Evolutionary conservation across 768 basidiomycete species (phyloP), one percentile per base, ranked within the genome.

Genomic region (Floccularia luteovirens): DNA sequence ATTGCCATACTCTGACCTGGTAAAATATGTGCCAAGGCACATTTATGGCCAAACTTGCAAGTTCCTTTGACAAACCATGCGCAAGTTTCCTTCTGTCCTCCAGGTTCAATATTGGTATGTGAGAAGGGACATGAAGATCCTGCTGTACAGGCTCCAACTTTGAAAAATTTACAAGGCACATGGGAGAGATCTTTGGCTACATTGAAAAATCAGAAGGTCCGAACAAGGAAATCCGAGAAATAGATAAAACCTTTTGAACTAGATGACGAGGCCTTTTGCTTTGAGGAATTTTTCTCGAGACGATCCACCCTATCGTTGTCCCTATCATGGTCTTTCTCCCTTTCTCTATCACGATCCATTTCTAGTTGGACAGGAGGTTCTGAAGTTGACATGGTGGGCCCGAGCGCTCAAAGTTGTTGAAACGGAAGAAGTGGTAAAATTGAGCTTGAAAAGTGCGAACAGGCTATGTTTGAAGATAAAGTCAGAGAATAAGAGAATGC

Each of bases 161-260:
- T 89, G 78, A 81, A 96, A 75, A 97, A 97, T 66, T 94, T 89
- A 69, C 94, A 98, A 1, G 93, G 93, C 11, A 98, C 94, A 70
- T 96, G 92, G 2, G 88, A 89, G 41, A 97, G 74, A 58, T 91
- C 89, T 60, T 90, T 90, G 36, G 81, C 83, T 83, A 57, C 24
- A n/a, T 16, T 8, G 36, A 34, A 37, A 36, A 20, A 20, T 36
- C 24, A 22, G 39, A 44, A 47, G 39, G 36, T n/a, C n/a, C n/a
- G 24, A 14, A 30, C 31, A 25, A 48, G 6, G 25, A 21, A 36
- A 39, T 30, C 20, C 17, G 24, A 4, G 20, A 17, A 27, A 3
- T 12, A 21, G 13, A 38, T 44, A 30, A n/a, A 39, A 58, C 58
- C 53, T 53, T 59, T 63, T 43, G 48, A 46, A 34, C 56, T 47